These are phyloP conservation scores for Naganishia antarctica DNA, from an alignment of 768 basidiomycete species.

Conservation along the genomic window DNA sequence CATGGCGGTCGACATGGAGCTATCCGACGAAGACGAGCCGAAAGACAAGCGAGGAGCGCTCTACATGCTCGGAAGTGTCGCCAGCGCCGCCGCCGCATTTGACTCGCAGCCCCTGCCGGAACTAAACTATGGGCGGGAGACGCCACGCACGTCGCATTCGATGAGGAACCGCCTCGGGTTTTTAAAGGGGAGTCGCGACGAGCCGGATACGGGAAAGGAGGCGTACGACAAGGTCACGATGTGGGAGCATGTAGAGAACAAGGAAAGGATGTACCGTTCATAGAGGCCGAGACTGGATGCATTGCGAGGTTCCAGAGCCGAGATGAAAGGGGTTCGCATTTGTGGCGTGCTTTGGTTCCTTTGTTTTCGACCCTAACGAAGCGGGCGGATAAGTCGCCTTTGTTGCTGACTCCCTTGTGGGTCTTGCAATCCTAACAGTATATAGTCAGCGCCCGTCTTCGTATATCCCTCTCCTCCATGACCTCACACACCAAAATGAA, in stretches of 20 bases:
- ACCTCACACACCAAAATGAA: conserved; percentile 3
- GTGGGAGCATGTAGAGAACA: conserved; percentile 18
- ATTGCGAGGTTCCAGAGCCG: too few relatives aligned
- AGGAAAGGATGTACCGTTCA: not conserved
- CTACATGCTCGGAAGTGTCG: conserved; percentile 15
- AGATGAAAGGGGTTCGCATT: too few relatives aligned
- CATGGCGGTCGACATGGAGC: conserved; percentile 18
- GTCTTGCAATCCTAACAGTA: too few relatives aligned
- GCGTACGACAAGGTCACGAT: not conserved
- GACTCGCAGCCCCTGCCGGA: not conserved
- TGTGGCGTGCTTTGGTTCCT: too few relatives aligned
- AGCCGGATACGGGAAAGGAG: not conserved
- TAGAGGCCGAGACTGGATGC: not conserved
- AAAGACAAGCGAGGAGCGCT: conserved; percentile 11
- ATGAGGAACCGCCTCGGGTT: conserved; percentile 15
- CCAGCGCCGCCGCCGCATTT: conserved; percentile 15
- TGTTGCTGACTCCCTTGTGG: too few relatives aligned
- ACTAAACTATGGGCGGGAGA: not conserved
- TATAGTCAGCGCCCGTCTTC: too few relatives aligned
- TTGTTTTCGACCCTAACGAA: too few relatives aligned
- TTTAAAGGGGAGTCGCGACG: not conserved
- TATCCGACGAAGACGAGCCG: not conserved
- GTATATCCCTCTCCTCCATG: too few relatives aligned
- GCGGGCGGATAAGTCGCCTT: too few relatives aligned
- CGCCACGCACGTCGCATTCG: not conserved